Evolutionary conservation across 306 rosid genomes (phyloP).

Genomic region (Betula pendula): DNA sequence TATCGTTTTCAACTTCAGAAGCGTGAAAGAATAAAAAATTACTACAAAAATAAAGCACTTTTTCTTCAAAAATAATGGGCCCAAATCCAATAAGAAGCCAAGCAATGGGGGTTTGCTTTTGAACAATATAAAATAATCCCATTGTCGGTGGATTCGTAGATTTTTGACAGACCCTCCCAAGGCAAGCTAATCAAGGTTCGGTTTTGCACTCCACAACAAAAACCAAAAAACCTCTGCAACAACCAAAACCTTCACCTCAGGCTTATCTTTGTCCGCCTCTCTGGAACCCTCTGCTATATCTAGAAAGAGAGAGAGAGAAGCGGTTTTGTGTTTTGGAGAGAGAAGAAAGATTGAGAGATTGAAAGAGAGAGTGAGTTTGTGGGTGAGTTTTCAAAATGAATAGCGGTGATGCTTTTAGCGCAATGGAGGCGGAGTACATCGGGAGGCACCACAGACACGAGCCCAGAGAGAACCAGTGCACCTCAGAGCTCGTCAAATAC

Average conservation of each 20-base stretch:
- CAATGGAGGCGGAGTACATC: slow-evolving; percentile 76
- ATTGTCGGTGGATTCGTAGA: slow-evolving; percentile 62
- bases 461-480: slow-evolving; percentile 73
- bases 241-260: neutral
- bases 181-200: slow-evolving; percentile 39
- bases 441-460: slow-evolving; percentile 84
- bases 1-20: too few relatives aligned
- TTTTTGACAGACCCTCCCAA: slow-evolving; percentile 43
- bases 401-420: slow-evolving; percentile 41
- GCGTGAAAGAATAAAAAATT: neutral
- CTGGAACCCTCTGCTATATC: slow-evolving; percentile 20
- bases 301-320: neutral
- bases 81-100: neutral
- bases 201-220: slow-evolving; percentile 18
- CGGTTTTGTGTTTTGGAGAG: too few relatives aligned
- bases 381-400: slow-evolving; percentile 43
- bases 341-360: neutral
- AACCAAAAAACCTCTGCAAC: neutral
- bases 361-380: neutral
- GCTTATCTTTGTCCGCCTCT: neutral
- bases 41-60: neutral
- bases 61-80: slow-evolving; percentile 9
- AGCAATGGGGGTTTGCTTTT: neutral
- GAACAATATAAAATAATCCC: neutral
- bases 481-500: slow-evolving; percentile 85